Conservation (phyloP, 371 early-diverging fungal species). For the Dichotomocladium elegans region DNA sequence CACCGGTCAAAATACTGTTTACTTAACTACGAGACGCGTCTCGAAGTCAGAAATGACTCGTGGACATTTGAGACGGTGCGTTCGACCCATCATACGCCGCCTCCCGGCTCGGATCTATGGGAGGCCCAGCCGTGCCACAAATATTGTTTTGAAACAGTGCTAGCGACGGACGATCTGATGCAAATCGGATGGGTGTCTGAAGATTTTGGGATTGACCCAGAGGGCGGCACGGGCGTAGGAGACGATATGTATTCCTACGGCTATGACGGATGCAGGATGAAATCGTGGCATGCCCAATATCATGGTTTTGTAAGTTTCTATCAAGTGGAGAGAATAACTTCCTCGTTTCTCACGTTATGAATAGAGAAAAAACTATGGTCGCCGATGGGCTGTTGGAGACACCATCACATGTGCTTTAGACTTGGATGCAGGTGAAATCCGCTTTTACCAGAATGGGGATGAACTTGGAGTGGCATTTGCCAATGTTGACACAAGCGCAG, state of each 20-base stretch:
- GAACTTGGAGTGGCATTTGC: constrained; percentile 68
- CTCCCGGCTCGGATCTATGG: not conserved
- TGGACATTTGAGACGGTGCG: constrained; percentile 77
- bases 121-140: constrained; percentile 13
- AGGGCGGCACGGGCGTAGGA: constrained; percentile 72
- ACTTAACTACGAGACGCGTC: constrained; percentile 25
- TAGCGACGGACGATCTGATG: constrained; percentile 59
- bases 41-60: constrained; percentile 39
- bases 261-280: constrained; percentile 62
- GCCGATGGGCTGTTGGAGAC: constrained; percentile 59
- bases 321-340: too few relatives aligned
- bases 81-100: constrained; percentile 32
- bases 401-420: constrained; percentile 62
- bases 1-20: constrained; percentile 30
- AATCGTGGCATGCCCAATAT: constrained; percentile 66
- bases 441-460: constrained; percentile 58
- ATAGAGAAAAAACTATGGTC: constrained; percentile 56
- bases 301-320: constrained; percentile 8
- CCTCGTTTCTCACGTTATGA: not conserved
- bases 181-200: constrained; percentile 72
- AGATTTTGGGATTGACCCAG: constrained; percentile 54
- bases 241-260: constrained; percentile 69
- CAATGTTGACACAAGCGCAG: constrained; percentile 24
- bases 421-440: constrained; percentile 49
- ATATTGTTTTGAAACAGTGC: constrained; percentile 59